phyloP scores from a whole-genome alignment of 78 protist genomes.

The Speleostelium caveatum region DNA sequence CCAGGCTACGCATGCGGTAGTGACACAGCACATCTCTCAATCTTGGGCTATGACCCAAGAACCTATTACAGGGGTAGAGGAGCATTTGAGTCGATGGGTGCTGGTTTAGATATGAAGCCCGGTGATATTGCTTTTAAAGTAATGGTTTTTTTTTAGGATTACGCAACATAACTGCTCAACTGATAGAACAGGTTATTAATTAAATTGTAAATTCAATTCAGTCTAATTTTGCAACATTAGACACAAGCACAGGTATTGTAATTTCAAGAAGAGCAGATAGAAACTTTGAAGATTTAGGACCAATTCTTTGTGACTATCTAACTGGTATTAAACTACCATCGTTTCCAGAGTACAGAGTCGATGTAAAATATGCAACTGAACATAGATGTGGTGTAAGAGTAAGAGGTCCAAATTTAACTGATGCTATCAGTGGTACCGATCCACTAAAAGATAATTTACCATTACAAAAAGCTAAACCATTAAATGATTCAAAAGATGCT shows the following conservation, averaged over 20 bases:
- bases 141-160: not conserved
- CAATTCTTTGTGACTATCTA: conserved; percentile 79
- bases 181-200: no score
- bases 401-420: conserved; percentile 88
- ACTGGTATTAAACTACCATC: conserved; percentile 79
- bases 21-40: conserved; percentile 93
- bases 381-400: conserved; percentile 93
- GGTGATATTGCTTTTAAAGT: conserved; percentile 95
- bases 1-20: conserved; percentile 94
- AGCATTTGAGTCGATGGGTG: conserved; percentile 93
- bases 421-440: conserved; percentile 89
- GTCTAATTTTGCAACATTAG: conserved; percentile 85
- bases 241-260: conserved; percentile 55
- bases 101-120: conserved; percentile 90
- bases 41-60: conserved; percentile 92
- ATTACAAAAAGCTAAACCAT: conserved; percentile 38
- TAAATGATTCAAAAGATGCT: conserved; percentile 49
- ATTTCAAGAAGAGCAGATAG: conserved; percentile 89
- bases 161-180: no score
- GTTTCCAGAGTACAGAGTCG: conserved; percentile 77
- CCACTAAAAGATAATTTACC: conserved; percentile 90
- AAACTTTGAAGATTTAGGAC: conserved; percentile 88
- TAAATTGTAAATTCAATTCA: not conserved
- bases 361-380: conserved; percentile 89
- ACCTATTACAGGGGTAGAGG: conserved; percentile 92